phyloP scores from a whole-genome alignment of 495 filamentous ascomycete species.

The Penicillium daleae region DNA sequence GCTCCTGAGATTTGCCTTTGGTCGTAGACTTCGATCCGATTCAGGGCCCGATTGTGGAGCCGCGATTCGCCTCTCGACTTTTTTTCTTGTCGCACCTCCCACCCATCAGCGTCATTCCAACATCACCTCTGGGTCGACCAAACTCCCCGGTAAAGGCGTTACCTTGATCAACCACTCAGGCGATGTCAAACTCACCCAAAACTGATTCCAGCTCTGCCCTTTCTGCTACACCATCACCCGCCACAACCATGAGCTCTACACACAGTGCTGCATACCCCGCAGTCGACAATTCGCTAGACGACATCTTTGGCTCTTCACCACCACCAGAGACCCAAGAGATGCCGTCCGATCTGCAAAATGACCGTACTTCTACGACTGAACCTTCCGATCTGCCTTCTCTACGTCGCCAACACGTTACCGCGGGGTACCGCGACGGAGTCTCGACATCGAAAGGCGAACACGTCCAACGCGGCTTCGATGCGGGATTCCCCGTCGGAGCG shows the following conservation, averaged over 20 bases:
- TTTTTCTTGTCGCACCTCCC: conserved; percentile 10
- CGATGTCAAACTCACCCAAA: conserved; percentile 6
- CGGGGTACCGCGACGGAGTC: conserved; percentile 92
- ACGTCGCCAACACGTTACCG: conserved; percentile 72
- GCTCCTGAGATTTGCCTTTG: too few relatives aligned
- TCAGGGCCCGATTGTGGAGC: background rate
- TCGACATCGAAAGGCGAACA: conserved; percentile 66
- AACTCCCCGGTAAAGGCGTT: background rate
- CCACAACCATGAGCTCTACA: conserved; percentile 37
- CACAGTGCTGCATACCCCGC: conserved; percentile 23
- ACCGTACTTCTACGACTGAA: conserved; percentile 31
- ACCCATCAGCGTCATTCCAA: background rate
- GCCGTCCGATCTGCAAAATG: background rate
- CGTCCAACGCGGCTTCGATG: conserved; percentile 86
- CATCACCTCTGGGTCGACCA: background rate
- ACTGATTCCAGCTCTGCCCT: conserved; percentile 11
- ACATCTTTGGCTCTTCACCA: conserved; percentile 54
- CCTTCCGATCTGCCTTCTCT: conserved; percentile 76
- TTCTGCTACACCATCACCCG: conserved; percentile 27
- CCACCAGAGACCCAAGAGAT: conserved; percentile 15
- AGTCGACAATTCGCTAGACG: conserved; percentile 46
- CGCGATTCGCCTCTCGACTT: background rate
- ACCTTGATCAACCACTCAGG: background rate
- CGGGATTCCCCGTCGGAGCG: conserved; percentile 80
- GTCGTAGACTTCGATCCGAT: background rate